Evolutionary conservation across 2,329 filamentous ascomycete species (phyloP), one percentile per base, ranked within the genome.

Genomic region (Pseudocercospora fijiensis): DNA sequence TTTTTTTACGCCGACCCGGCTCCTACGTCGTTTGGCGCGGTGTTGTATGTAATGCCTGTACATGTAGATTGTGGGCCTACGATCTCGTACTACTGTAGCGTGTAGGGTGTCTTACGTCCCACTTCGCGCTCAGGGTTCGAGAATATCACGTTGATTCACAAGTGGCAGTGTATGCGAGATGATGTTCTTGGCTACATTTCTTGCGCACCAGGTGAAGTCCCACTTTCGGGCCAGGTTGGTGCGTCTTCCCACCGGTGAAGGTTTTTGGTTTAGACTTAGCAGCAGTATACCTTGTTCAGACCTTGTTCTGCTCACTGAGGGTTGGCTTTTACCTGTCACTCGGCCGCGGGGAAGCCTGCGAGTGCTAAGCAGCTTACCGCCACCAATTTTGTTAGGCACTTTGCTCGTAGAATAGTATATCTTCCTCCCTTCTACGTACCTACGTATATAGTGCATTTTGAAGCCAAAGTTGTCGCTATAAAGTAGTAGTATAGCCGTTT

Each of bases 1-100:
- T 30, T 41, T 41, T n/a, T 45, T 64, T 47, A 58, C 51, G 51
- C 62, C 30, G 52, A 49, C 51, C 52, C 62, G 53, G 58, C 49
- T 60, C 49, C 47, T 33, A 37, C 33, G 26, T 41, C 37, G 37
- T 41, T 41, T 53, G 45, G 56, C 55, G 22, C 45, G 55, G 59
- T 63, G 45, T 63, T 47, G 61, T 47, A 9, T 47, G 61, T 47
- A 9, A 20, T 47, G 11, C 56, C 58, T 55, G 30, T 26, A 20
- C 45, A 33, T 10, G 37, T 24, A 56, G 43, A 47, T 47, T 10
- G 37, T 24, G 47, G 43, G 56, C 56, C 57, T 26, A 43, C 60
- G 22, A 56, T 56, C 51, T 57, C 57, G 28, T 37, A 18, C 53
- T 43, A 41, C n/a, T n/a, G n/a, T n/a, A n/a, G n/a, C n/a, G n/a